phyloP scores from a whole-genome alignment of 2,329 filamentous ascomycete genomes.

The Botryosphaeria dothidea region DNA sequence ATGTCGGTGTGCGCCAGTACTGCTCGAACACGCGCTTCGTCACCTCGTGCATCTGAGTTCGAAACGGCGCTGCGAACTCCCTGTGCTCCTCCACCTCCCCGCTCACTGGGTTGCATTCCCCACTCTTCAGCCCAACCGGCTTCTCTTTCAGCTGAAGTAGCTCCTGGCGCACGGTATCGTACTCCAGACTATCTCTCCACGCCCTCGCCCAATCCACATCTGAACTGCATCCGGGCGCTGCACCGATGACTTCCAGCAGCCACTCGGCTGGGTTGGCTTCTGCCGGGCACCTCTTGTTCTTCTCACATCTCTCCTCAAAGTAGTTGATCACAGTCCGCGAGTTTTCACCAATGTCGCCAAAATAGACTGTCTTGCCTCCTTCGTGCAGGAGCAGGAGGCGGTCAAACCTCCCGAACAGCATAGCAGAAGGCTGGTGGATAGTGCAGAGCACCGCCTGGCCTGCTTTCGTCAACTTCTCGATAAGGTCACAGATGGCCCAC shows the following conservation, averaged over 20 bases:
- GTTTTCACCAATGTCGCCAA: constrained; percentile 75
- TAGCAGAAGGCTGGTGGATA: constrained; percentile 84
- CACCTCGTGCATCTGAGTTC: too few relatives aligned
- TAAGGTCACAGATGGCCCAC: constrained; percentile 70
- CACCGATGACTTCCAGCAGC: constrained; percentile 44
- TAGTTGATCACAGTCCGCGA: constrained; percentile 63
- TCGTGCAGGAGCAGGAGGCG: constrained; percentile 71
- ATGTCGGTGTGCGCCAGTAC: constrained; percentile 45
- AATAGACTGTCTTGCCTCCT: constrained; percentile 79
- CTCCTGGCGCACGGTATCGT: not conserved
- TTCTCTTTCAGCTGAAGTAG: too few relatives aligned
- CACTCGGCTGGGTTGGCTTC: constrained; percentile 64
- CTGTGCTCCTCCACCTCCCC: not conserved
- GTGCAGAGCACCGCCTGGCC: constrained; percentile 84
- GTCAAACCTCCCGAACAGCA: constrained; percentile 81
- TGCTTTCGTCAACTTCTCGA: constrained; percentile 67
- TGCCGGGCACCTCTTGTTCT: constrained; percentile 55
- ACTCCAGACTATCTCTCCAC: not conserved
- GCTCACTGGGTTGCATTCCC: too few relatives aligned
- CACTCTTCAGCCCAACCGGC: too few relatives aligned
- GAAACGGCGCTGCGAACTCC: too few relatives aligned
- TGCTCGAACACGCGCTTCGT: constrained; percentile 22
- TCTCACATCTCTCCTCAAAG: too few relatives aligned
- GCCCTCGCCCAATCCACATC: not conserved
- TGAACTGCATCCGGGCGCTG: too few relatives aligned